Evolutionary conservation across 2,329 filamentous ascomycete species (phyloP).

Genomic region (Fusarium longipes): DNA sequence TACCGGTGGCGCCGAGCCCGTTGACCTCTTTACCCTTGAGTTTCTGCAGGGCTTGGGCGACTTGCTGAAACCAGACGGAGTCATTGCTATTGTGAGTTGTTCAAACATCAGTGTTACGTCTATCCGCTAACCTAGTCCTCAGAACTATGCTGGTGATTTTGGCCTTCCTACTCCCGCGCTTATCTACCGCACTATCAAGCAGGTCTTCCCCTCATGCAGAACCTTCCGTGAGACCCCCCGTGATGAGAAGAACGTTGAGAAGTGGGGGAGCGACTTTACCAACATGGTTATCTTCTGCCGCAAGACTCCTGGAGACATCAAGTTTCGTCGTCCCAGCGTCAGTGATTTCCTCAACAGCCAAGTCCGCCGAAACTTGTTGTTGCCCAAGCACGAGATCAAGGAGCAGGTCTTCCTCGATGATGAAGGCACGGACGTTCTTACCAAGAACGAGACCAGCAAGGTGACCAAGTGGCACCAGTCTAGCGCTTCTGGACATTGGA

Average conservation of each 20-base stretch:
- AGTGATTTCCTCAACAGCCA: constrained; percentile 79
- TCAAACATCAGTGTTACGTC: background rate
- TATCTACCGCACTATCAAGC: constrained; percentile 82
- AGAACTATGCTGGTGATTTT: constrained; percentile 97
- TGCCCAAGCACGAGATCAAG: constrained; percentile 78
- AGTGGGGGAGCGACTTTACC: constrained; percentile 77
- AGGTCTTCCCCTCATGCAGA: constrained; percentile 89
- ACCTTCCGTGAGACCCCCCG: constrained; percentile 83
- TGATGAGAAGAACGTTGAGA: constrained; percentile 59
- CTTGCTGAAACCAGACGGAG: constrained; percentile 81
- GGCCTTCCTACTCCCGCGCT: constrained; percentile 78
- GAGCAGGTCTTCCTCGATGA: constrained; percentile 59
- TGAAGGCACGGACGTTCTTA: constrained; percentile 65
- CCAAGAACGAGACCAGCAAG: constrained; percentile 70
- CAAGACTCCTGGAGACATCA: constrained; percentile 65
- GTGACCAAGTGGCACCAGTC: constrained; percentile 78
- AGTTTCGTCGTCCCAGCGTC: constrained; percentile 73
- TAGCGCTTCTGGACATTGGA: constrained; percentile 88
- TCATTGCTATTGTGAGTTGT: constrained; percentile 82
- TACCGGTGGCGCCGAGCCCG: constrained; percentile 92
- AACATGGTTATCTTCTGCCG: constrained; percentile 98
- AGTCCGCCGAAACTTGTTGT: constrained; percentile 75
- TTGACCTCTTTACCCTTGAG: constrained; percentile 85
- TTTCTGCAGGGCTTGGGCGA: constrained; percentile 78
- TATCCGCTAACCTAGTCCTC: constrained; percentile 36